Base-by-base conservation (phyloP, 2,329 filamentous ascomycete genomes). In the Dothistroma septosporum region DNA sequence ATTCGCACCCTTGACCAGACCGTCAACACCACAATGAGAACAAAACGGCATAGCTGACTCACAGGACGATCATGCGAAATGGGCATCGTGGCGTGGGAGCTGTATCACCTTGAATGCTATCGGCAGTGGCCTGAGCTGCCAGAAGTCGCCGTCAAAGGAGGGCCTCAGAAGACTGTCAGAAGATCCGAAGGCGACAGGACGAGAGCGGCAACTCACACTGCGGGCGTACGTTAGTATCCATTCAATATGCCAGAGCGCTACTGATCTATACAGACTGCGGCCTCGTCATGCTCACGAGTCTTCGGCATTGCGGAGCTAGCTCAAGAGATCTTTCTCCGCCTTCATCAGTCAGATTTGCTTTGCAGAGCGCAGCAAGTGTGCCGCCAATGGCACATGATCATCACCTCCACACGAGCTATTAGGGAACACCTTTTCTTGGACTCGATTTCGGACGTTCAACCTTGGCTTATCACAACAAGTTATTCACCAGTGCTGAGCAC, bases 221-320 rank as follows among this genome's bases (percentile, higher is more conserved):
- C 14, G n/a, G 3, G 1, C n/a, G 41, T 37, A 37, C 14, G 35
- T 37, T 11, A 37, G 5, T 4, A 16, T 12, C n/a, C n/a, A n/a
- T n/a, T n/a, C n/a, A n/a, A n/a, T n/a, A n/a, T n/a, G n/a, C n/a
- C n/a, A n/a, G n/a, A n/a, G n/a, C 41, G 14, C 41, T n/a, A 16
- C 41, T 44, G 9, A 44, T n/a, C 8, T 19, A 6, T n/a, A 5
- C n/a, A 44, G 41, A 19, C 14, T 19, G 8, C 41, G 9, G n/a
- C 41, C 9, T 6, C 41, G 8, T 5, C 41, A 44, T 50, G 47
- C 10, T 12, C 28, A 7, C 37, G 14, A 44, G 64, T 64, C 68
- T 59, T 66, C 57, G 37, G 24, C 49, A 66, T 58, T 33, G 47
- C 54, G 14, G 65, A 67, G 60, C 69, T 76, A 24, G 70, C 75